Base-by-base conservation (phyloP, 2,329 filamentous ascomycete genomes). In the Cordyceps tenuipes region DNA sequence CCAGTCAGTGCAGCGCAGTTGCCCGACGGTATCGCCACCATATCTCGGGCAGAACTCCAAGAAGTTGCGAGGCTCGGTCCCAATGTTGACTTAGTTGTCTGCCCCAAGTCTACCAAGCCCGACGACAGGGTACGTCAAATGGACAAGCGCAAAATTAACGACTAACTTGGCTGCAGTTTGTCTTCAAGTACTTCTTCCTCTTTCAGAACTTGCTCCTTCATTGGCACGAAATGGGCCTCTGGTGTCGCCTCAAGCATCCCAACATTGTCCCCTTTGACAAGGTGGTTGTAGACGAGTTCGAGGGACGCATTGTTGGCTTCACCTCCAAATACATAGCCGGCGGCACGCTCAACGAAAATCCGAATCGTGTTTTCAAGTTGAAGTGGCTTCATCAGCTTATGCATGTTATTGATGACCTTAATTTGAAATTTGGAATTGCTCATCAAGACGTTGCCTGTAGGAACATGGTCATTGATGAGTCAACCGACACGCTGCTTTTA, bases 381-480 rank as follows among this genome's bases (percentile, higher is more conserved):
- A 47, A 69, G 55, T 75, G 72, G 69, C 63, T 76, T 0, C 17
- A 66, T 17, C 74, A 77, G 59, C 69, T 77, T 0, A 69, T 69
- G 0, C 8, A 65, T 0, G 68, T 73, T 7, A 67, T 75, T 5
- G 71, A 75, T 56, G 67, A 71, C 41, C 63, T 77, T 21, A 76
- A 77, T 47, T 65, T 76, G 6, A 52, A 63, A 21, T 62, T 69
- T 21, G 70, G 73, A 26, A 71, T 77, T 48, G 60, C 66, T 15
- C 75, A 77, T 60, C 69, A 75, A 60, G 73, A 76, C 41, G 68
- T 77, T 43, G 69, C 70, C 10, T 65, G 71, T 10, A 68, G 71
- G 46, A 77, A 78, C 51, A 66, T 77, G 7, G 44, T 76, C 0
- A 57, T 77, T 46, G 63, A 76, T 52, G 64, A 68, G 0, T 3